Percentiles rank a stretch among this genome's conserved stretches.
Conservation (phyloP, 768 basidiomycete species). For the Auriscalpium vulgare region DNA sequence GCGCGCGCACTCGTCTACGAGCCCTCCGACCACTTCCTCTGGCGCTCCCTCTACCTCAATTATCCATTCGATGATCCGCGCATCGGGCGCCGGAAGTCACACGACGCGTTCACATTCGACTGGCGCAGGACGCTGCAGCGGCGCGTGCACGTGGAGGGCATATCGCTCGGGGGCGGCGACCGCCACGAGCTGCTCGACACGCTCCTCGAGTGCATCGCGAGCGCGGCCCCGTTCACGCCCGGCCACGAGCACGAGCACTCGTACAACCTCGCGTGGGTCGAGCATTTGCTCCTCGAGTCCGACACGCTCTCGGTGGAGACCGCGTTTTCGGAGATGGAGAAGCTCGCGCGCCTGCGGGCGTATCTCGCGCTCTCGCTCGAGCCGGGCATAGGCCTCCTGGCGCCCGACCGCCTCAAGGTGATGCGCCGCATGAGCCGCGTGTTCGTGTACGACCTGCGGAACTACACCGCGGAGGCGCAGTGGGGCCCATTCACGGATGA, state of each 20-base stretch:
- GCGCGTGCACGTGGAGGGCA: slow-evolving; percentile 9
- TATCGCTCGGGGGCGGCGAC: slow-evolving; percentile 8
- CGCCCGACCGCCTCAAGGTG: slow-evolving; percentile 18
- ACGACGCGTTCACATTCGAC: background rate
- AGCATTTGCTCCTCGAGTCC: background rate
- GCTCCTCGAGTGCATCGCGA: slow-evolving; percentile 6
- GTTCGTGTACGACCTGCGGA: slow-evolving; percentile 57
- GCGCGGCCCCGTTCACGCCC: slow-evolving; percentile 1
- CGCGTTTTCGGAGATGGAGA: slow-evolving; percentile 30
- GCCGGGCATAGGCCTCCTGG: slow-evolving; percentile 17
- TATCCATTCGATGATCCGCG: slow-evolving; percentile 63
- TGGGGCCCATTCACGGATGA: slow-evolving; percentile 51
- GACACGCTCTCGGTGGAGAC: slow-evolving; percentile 18
- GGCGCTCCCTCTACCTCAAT: slow-evolving; percentile 56
- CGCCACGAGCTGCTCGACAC: slow-evolving; percentile 5
- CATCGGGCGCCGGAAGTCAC: slow-evolving; percentile 1
- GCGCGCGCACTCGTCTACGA: slow-evolving; percentile 43
- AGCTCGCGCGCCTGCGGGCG: slow-evolving; percentile 38
- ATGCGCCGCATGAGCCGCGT: slow-evolving; percentile 43
- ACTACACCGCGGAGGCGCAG: slow-evolving; percentile 40
- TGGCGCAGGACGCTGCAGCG: slow-evolving; percentile 10
- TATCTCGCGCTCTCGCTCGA: slow-evolving; percentile 41
- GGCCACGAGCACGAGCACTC: background rate
- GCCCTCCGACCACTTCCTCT: slow-evolving; percentile 49
- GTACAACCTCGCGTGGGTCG: slow-evolving; percentile 7